Evolutionary conservation across 2,329 filamentous ascomycete genomes (phyloP), one percentile per base, ranked within the genome.

Genomic region (Diaporthe sp.): DNA sequence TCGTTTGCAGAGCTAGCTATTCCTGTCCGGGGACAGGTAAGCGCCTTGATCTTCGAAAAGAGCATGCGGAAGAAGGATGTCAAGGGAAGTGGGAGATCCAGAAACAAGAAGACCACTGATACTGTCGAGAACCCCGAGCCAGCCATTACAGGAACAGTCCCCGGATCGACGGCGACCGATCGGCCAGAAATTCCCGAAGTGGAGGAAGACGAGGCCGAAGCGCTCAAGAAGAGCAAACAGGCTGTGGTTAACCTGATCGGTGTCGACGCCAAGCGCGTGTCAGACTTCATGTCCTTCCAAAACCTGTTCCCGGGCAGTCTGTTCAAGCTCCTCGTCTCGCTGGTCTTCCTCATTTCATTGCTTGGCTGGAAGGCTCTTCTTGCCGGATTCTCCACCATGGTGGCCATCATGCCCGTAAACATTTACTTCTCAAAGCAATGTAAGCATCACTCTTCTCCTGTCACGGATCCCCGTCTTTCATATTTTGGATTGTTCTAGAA

Each of bases 221-320:
- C 86, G 35, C 78, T 85, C 27, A 86, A 78, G 79, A 88, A 83
- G 81, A 91, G 77, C 89, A 92, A 82, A 75, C 94, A 96, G 82
- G 92, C 89, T 72, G 93, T 93, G 5, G 92, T 96, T 72, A 96
- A 96, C 80, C 86, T 95, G 47, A 92, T 96, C 59, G 93, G 93
- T n/a, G 91, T 96, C 15, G 94, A 96, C 81, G 86, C 90, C 10
- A 90, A 91, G 76, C 90, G 93, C 51, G 87, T 96, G 55, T 86
- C 92, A 0, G 90, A 94, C 71, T 94, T 95, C 79, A 86, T 87
- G n/a, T 85, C 89, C 6, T 93, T 88, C 79, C 92, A 93, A 77
- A 91, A 91, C 79, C 84, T 92, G 70, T 91, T 95, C 77, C 85
- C 91, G 5, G 89, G 88, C 42, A 91, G 90, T 51, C 74, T 90